Percentiles rank a stretch among this genome's conserved stretches.
These are phyloP conservation scores for Centrapalus pauciflorus DNA, from an alignment of 129 eudicot species.

Conservation along the genomic window DNA sequence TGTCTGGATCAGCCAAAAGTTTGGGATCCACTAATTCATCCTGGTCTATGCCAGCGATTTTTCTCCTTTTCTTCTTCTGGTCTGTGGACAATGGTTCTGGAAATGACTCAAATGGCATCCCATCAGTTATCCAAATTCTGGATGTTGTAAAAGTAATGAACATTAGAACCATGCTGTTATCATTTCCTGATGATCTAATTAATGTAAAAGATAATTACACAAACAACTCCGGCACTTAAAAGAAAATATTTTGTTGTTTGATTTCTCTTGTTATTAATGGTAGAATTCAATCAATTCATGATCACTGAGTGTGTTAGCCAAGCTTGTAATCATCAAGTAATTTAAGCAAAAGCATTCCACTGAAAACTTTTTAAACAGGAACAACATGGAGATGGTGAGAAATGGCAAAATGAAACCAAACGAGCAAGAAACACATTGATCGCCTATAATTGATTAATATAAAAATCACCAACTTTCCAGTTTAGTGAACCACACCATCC, in stretches of 20 bases:
- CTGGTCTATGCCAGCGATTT: slow-evolving; percentile 71
- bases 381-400: background rate
- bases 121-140: slow-evolving; percentile 12
- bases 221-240: background rate
- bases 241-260: background rate
- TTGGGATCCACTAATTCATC: slow-evolving; percentile 74
- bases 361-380: background rate
- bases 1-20: slow-evolving; percentile 74
- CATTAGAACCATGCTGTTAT: background rate
- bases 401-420: background rate
- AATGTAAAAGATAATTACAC: background rate
- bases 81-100: slow-evolving; percentile 41
- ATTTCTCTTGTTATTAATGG: background rate
- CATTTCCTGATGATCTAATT: background rate
- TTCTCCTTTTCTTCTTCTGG: slow-evolving; percentile 39
- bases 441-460: too few relatives aligned
- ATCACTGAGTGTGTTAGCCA: too few relatives aligned
- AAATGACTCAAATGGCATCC: slow-evolving; percentile 31
- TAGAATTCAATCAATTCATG: too few relatives aligned
- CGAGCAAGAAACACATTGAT: background rate
- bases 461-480: background rate
- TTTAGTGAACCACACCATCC: background rate
- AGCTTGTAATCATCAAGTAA: too few relatives aligned
- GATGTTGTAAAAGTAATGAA: slow-evolving; percentile 2
- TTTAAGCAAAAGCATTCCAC: too few relatives aligned